Conservation (phyloP, 441 rosid genomes). For the Adansonia rubrostipa region DNA sequence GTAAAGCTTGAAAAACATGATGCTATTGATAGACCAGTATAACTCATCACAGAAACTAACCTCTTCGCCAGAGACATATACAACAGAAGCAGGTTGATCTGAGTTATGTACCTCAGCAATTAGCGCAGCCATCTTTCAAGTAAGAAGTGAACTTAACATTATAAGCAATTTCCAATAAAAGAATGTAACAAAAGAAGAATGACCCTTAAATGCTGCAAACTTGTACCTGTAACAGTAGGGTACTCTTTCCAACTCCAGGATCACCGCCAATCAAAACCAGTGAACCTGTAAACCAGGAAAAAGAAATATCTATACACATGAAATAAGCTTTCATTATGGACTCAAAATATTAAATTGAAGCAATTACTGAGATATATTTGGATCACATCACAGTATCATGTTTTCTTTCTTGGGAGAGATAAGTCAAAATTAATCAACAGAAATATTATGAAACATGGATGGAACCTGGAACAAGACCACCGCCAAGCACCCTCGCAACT, state of each 20-base stretch:
- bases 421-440: background rate
- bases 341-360: background rate
- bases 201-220: background rate
- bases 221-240: conserved; percentile 76
- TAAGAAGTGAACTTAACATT: conserved; percentile 32
- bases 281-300: conserved; percentile 54
- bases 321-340: background rate
- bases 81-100: conserved; percentile 66
- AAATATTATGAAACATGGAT: conserved; percentile 8
- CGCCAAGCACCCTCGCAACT: conserved; percentile 90
- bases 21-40: background rate
- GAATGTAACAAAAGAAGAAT: conserved; percentile 1
- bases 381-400: background rate
- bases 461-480: conserved; percentile 95
- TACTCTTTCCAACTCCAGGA: conserved; percentile 95
- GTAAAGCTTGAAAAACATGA: conserved; percentile 8
- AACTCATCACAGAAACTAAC: conserved; percentile 41
- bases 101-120: conserved; percentile 58
- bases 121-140: conserved; percentile 68
- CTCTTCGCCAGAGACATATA: conserved; percentile 96
- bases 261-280: conserved; percentile 88
- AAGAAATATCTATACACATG: background rate
- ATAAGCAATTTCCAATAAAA: conserved; percentile 20
- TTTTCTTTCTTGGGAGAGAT: background rate
- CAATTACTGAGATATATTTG: background rate